These are phyloP conservation scores for Pichia sp. DNA, from an alignment of 1,139 yeast genomes.

Conservation along the genomic window DNA sequence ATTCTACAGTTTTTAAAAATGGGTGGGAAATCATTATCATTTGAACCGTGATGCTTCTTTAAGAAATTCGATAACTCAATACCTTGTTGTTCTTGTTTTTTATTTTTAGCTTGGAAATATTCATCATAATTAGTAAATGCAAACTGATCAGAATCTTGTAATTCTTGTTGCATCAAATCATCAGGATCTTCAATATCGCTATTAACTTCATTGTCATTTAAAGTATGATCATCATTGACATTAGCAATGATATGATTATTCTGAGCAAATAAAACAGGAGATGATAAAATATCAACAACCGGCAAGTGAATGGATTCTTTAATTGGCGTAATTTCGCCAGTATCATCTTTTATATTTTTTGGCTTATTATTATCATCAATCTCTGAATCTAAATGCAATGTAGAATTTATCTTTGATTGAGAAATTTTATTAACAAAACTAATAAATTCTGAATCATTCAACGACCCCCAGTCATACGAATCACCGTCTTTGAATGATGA, in stretches of 20 bases:
- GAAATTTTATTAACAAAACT: constrained; percentile 33
- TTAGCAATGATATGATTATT: neutral
- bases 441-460: constrained; percentile 38
- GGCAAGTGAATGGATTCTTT: neutral
- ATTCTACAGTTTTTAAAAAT: constrained; percentile 60
- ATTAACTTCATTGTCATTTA: neutral
- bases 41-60: constrained; percentile 43
- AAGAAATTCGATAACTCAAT: constrained; percentile 47
- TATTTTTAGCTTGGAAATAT: constrained; percentile 61
- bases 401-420: neutral
- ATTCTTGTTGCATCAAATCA: constrained; percentile 6
- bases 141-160: constrained; percentile 33
- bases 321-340: neutral
- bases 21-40: constrained; percentile 34
- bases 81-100: constrained; percentile 67
- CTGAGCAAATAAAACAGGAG: constrained; percentile 11
- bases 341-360: neutral
- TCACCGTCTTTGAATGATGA: neutral
- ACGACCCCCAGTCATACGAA: constrained; percentile 29
- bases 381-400: constrained; percentile 19
- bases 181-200: neutral
- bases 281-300: constrained; percentile 4
- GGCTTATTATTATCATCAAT: neutral
- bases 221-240: neutral
- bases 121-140: constrained; percentile 65